Evolutionary conservation across 768 basidiomycete species (phyloP).

Genomic region (Pleurotus tuber-regium): DNA sequence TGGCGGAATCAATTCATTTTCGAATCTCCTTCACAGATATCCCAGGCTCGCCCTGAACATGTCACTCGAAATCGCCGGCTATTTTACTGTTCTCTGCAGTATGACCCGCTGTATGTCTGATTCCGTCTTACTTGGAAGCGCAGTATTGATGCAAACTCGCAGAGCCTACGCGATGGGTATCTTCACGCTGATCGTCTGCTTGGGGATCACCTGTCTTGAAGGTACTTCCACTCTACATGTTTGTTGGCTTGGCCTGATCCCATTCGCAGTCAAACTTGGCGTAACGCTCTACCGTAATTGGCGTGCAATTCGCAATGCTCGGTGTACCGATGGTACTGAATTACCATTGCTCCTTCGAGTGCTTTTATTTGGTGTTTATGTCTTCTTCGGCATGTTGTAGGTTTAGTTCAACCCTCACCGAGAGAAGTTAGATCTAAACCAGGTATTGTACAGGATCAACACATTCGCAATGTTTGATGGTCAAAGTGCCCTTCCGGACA

Average conservation of each 20-base stretch:
- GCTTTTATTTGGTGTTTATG: slow-evolving; percentile 30
- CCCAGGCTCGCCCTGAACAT: slow-evolving; percentile 22
- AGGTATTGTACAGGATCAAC: slow-evolving; percentile 21
- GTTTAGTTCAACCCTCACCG: slow-evolving; percentile 6
- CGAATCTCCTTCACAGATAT: slow-evolving; percentile 15
- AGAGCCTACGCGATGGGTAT: slow-evolving; percentile 21
- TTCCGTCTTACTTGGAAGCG: background rate
- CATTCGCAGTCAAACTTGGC: slow-evolving; percentile 24
- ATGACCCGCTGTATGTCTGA: slow-evolving; percentile 17
- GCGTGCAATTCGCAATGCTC: slow-evolving; percentile 28
- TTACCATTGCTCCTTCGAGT: slow-evolving; percentile 29
- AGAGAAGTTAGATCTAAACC: background rate
- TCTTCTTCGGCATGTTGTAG: slow-evolving; percentile 31
- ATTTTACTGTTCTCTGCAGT: slow-evolving; percentile 30
- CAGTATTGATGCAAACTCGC: slow-evolving; percentile 1
- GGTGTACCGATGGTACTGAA: slow-evolving; percentile 22
- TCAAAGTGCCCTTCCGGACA: slow-evolving; percentile 22
- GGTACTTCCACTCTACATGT: slow-evolving; percentile 18
- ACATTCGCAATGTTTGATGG: slow-evolving; percentile 24
- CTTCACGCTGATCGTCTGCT: slow-evolving; percentile 25
- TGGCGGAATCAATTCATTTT: background rate
- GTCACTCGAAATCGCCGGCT: slow-evolving; percentile 22
- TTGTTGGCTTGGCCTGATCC: background rate
- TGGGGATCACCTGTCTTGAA: slow-evolving; percentile 26
- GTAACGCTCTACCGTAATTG: slow-evolving; percentile 28